A percentile compares a stretch with the other conserved stretches of the same genome.
These are phyloP conservation scores for Globisporangium nunn DNA, from an alignment of 352 stramenopile genomes.

Conservation along the genomic window DNA sequence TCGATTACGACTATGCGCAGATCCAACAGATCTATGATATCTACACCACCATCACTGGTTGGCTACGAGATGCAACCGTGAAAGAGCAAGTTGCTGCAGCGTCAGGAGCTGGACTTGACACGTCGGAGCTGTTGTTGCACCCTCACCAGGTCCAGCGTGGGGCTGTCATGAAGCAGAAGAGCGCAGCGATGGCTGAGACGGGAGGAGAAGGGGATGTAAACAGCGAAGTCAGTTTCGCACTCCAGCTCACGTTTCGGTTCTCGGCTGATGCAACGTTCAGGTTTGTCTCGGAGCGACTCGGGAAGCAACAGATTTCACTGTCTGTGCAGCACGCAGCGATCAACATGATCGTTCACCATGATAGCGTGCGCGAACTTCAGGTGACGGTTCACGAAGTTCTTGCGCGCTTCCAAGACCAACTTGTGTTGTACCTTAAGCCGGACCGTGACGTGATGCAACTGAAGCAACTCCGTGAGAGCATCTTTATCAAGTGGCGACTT, in stretches of 20 bases:
- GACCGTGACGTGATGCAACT: constrained; percentile 44
- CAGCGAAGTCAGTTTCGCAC: constrained; percentile 30
- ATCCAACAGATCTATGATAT: constrained; percentile 24
- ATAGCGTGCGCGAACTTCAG: constrained; percentile 33
- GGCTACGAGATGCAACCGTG: constrained; percentile 4
- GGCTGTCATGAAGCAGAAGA: constrained; percentile 1
- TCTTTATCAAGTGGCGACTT: constrained; percentile 49
- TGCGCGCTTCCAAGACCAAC: constrained; percentile 32
- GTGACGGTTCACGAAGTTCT: constrained; percentile 44
- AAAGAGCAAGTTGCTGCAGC: background rate
- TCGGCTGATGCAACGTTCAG: constrained; percentile 32
- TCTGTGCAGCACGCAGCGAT: constrained; percentile 30
- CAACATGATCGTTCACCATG: constrained; percentile 45
- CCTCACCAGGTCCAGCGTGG: constrained; percentile 4
- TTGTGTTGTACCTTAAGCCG: constrained; percentile 48
- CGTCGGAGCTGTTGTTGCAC: constrained; percentile 1
- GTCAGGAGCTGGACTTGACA: constrained; percentile 1
- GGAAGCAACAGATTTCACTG: constrained; percentile 28
- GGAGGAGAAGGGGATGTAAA: constrained; percentile 1
- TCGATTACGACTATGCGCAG: constrained; percentile 34
- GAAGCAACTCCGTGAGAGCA: constrained; percentile 22
- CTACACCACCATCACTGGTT: constrained; percentile 6
- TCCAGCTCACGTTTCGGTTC: constrained; percentile 50
- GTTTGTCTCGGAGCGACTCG: constrained; percentile 30
- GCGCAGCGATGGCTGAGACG: background rate